A percentile compares a stretch with the other conserved stretches of the same genome.
phyloP scores from a whole-genome alignment of 345 rosid genomes.

The Bruguiera sexangula region DNA sequence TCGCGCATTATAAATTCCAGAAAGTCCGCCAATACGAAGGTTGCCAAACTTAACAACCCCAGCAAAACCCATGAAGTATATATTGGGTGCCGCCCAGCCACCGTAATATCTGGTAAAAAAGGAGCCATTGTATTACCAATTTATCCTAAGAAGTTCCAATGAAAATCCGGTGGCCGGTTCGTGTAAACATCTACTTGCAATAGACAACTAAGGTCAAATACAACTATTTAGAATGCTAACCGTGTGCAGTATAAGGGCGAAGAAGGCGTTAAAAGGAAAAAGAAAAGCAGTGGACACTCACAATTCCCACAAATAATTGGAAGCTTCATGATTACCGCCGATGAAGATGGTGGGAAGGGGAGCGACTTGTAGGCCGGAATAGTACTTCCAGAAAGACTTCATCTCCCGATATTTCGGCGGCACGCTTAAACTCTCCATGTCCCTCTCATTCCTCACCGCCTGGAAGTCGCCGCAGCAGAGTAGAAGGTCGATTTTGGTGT shows the following conservation, averaged over 20 bases:
- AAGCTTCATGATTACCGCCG: slow-evolving; percentile 98
- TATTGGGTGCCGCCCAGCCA: slow-evolving; percentile 93
- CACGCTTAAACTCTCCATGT: slow-evolving; percentile 77
- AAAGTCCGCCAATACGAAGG: slow-evolving; percentile 84
- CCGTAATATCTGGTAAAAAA: slow-evolving; percentile 65
- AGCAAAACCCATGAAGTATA: slow-evolving; percentile 76
- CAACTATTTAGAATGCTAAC: no score
- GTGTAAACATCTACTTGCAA: no score
- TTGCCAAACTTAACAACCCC: slow-evolving; percentile 87
- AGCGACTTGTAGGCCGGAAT: slow-evolving; percentile 71
- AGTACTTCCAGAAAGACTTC: slow-evolving; percentile 94
- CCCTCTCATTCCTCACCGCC: slow-evolving; percentile 85
- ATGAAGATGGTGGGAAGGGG: slow-evolving; percentile 89
- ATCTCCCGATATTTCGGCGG: slow-evolving; percentile 67
- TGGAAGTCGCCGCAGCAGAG: slow-evolving; percentile 96
- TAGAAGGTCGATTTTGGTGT: slow-evolving; percentile 82
- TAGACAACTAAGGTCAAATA: no score
- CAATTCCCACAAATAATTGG: slow-evolving; percentile 93
- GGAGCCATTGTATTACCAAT: neutral
- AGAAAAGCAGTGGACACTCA: slow-evolving; percentile 22
- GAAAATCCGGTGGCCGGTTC: no score
- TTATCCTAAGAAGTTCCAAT: neutral
- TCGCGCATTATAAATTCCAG: slow-evolving; percentile 69
- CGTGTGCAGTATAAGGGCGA: neutral
- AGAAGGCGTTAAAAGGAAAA: neutral